phyloP scores from a whole-genome alignment of 2,329 filamentous ascomycete genomes.

The Ophiocordyceps camponoti-leonardi region DNA sequence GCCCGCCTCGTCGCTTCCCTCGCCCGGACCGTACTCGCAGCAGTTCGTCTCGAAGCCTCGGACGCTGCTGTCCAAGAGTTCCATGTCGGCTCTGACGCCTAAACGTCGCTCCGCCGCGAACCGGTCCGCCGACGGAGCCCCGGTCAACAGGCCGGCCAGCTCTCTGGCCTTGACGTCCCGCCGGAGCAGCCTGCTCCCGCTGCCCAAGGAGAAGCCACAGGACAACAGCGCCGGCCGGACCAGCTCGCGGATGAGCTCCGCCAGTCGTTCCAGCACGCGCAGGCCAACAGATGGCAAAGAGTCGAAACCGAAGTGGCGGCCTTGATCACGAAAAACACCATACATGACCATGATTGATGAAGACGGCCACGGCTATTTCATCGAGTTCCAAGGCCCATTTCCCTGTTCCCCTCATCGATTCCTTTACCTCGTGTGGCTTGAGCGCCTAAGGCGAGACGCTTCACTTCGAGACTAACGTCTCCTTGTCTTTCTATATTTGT shows the following conservation, averaged over 20 bases:
- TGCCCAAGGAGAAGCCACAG: constrained; percentile 17
- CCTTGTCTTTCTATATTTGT: no score
- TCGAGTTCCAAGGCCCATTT: no score
- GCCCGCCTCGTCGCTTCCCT: constrained; percentile 6
- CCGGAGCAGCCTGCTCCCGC: constrained; percentile 36
- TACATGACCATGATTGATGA: no score
- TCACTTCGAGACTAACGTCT: no score
- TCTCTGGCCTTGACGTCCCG: constrained; percentile 32
- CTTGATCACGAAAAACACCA: constrained; percentile 3
- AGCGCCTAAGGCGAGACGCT: no score
- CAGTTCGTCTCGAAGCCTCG: constrained; percentile 26
- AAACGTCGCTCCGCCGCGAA: constrained; percentile 22
- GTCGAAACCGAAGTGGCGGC: constrained; percentile 32
- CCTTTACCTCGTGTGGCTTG: no score
- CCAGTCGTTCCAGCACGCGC: constrained; percentile 26
- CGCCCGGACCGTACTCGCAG: constrained; percentile 30
- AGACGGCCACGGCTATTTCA: no score
- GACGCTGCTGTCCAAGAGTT: constrained; percentile 20
- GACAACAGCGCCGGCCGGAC: constrained; percentile 24
- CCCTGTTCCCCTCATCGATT: no score
- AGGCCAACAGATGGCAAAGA: constrained; percentile 22
- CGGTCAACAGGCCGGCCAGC: constrained; percentile 31
- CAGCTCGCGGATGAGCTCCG: constrained; percentile 28
- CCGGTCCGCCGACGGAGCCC: constrained; percentile 9
- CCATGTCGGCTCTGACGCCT: constrained; percentile 21